Evolutionary conservation across 257 asterid species (phyloP), one percentile per base, ranked within the genome.

Genomic region (Craterostigma plantagineum): DNA sequence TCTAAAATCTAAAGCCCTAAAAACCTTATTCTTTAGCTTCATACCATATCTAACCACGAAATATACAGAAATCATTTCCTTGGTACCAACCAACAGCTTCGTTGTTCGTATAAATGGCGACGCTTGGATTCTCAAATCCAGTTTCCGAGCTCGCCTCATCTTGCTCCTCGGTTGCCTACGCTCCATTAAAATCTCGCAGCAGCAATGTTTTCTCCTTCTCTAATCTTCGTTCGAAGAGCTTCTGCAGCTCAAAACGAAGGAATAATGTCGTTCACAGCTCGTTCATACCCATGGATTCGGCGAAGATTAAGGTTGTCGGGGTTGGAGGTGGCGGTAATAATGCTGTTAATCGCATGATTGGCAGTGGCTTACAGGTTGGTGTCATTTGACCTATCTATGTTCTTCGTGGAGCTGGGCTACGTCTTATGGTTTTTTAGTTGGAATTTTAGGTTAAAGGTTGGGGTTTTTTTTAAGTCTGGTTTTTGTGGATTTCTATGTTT

Each of bases 281-380:
- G 7, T 85, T 66, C 18, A 17, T 66, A 5, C 73, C 74, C 0
- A 61, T 62, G 72, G 94, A 81, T 33, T 68, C 91, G 69, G 97
- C 97, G 47, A 81, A 67, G 71, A 81, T 86, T 54, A 86, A 81
- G 75, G 97, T 86, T 55, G 66, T 86, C 54, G 97, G 97, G 15
- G 85, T 86, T 52, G 97, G 97, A 58, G 97, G 97, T 16, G 97
- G 97, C 43, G 97, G 97, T 34, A 81, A 94, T 14, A 78, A 86
- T 69, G 97, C 94, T 0, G 97, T 86, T 18, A 86, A 86, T 59
- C 97, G 97, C 46, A 86, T 86, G 94, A 78, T 81, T 49, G 94
- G 81, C 44, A 78, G 97, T 43, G 62, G 70, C 18, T 71, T 78
- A 92, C 69, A 81, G 51, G 97, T 23, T 6, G 30, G 30, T 23